Conservation (phyloP, 2,329 filamentous ascomycete genomes). For the Diaporthe aspalathi region DNA sequence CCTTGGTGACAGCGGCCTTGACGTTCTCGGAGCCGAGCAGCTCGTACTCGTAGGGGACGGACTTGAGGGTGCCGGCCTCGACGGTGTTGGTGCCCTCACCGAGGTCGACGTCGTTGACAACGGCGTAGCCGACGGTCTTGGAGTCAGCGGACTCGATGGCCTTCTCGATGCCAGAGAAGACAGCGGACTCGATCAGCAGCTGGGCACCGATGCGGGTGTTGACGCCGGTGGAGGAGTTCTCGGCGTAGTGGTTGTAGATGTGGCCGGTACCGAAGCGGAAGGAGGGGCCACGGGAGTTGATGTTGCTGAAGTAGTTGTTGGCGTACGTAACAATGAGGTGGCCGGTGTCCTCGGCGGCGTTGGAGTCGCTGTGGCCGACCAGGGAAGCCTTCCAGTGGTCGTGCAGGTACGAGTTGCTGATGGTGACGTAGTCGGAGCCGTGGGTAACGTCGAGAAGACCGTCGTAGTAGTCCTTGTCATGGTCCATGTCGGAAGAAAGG, state of each 20-base stretch:
- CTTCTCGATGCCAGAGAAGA: slow-evolving; percentile 54
- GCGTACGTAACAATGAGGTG: slow-evolving; percentile 61
- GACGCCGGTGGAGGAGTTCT: slow-evolving; percentile 59
- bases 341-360: slow-evolving; percentile 55
- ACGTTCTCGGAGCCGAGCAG: slow-evolving; percentile 62
- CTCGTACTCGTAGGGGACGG: slow-evolving; percentile 65
- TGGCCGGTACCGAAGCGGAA: slow-evolving; percentile 62
- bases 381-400: slow-evolving; percentile 72
- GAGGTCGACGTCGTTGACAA: slow-evolving; percentile 55
- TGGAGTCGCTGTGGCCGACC: slow-evolving; percentile 70
- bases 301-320: slow-evolving; percentile 61
- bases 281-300: slow-evolving; percentile 59
- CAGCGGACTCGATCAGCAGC: slow-evolving; percentile 64
- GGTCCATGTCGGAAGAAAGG: slow-evolving; percentile 67
- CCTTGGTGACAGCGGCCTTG: slow-evolving; percentile 54
- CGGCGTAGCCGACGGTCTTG: slow-evolving; percentile 54
- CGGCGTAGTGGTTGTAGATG: slow-evolving; percentile 61
- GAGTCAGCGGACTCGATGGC: slow-evolving; percentile 55
- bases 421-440: slow-evolving; percentile 70
- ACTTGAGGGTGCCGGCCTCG: slow-evolving; percentile 60
- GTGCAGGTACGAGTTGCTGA: slow-evolving; percentile 56
- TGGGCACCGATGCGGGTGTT: slow-evolving; percentile 65
- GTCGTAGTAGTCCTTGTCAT: slow-evolving; percentile 78
- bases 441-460: slow-evolving; percentile 74
- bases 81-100: slow-evolving; percentile 61